phyloP scores from a whole-genome alignment of 2,329 filamentous ascomycete species.

The Teratosphaeria zuluensis region DNA sequence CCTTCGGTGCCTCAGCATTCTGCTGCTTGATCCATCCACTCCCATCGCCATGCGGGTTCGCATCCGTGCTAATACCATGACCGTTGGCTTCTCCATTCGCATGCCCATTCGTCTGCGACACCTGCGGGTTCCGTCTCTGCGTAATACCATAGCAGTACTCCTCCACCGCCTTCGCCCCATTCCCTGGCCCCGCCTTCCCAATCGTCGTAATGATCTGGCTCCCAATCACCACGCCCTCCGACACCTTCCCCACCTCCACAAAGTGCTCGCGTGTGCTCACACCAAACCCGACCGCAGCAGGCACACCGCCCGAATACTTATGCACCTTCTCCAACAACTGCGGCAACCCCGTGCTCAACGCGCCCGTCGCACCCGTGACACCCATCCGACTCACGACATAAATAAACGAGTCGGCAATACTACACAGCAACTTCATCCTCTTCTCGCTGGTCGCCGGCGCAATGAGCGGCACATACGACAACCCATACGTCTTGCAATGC shows the following conservation, averaged over 20 bases:
- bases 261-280: conserved; percentile 95
- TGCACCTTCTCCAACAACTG: conserved; percentile 77
- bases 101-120: conserved; percentile 7
- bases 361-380: conserved; percentile 82
- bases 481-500: conserved; percentile 67
- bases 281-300: conserved; percentile 88
- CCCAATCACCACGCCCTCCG: conserved; percentile 93
- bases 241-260: conserved; percentile 67
- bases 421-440: conserved; percentile 91
- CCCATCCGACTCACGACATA: conserved; percentile 97
- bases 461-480: conserved; percentile 95
- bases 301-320: conserved; percentile 81
- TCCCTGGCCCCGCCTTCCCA: conserved; percentile 54
- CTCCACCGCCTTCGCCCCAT: conserved; percentile 63
- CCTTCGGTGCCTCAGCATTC: conserved; percentile 22
- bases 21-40: conserved; percentile 25
- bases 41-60: conserved; percentile 24
- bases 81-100: conserved; percentile 10
- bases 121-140: conserved; percentile 17
- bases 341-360: conserved; percentile 71
- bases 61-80: conserved; percentile 22
- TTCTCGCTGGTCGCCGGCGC: conserved; percentile 85
- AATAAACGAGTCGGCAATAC: conserved; percentile 96
- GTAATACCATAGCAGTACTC: conserved; percentile 75
- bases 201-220: conserved; percentile 87